Conservation (phyloP, 2,329 filamentous ascomycete species). For the Trichoderma guizhouense region DNA sequence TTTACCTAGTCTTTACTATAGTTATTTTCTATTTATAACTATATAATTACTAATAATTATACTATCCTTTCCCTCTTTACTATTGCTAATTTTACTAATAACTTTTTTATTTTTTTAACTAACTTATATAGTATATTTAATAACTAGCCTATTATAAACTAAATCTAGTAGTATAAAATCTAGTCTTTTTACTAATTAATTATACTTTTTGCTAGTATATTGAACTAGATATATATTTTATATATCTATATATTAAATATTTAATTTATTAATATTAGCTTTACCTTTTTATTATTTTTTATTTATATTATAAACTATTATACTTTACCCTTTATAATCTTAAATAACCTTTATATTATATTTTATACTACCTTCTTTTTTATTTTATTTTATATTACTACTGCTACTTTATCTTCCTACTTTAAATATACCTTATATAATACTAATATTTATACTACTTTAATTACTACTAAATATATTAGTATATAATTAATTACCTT, state of each 20-base stretch:
- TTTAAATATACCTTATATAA: neutral
- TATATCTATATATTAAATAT: neutral
- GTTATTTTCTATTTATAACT: neutral
- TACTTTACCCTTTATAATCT: neutral
- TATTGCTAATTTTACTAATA: neutral
- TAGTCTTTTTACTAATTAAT: neutral
- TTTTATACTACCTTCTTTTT: too few species aligned
- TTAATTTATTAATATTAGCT: neutral
- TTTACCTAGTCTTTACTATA: neutral
- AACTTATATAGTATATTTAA: neutral
- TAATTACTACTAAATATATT: neutral
- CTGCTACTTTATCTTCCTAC: neutral
- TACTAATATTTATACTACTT: neutral
- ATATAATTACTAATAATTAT: neutral
- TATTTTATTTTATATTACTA: neutral
- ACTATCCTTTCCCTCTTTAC: neutral
- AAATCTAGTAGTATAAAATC: neutral
- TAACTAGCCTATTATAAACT: neutral
- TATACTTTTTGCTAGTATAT: neutral
- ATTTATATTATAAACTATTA: neutral
- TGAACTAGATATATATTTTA: neutral
- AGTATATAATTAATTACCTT: neutral
- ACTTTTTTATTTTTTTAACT: neutral
- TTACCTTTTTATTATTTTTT: neutral
- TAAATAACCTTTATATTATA: neutral